A percentile compares a stretch with the other conserved stretches of the same genome.
Evolutionary conservation across 2,329 filamentous ascomycete genomes (phyloP).

Genomic region (Fusarium sp.): DNA sequence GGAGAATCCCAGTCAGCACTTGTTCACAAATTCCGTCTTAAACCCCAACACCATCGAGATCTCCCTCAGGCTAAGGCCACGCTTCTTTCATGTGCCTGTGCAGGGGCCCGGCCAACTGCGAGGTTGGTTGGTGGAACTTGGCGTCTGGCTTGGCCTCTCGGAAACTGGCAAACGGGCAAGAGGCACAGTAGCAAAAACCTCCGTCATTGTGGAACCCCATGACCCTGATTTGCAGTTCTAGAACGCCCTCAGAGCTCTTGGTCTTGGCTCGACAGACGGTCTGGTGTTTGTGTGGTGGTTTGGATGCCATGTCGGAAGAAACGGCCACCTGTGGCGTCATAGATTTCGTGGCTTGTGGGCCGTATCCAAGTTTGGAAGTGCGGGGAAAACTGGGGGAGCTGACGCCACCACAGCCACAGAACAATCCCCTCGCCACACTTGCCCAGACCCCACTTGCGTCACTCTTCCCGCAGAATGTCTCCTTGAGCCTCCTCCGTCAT

Average conservation of each 20-base stretch:
- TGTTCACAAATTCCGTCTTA: conserved; percentile 17
- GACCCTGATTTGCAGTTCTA: conserved; percentile 36
- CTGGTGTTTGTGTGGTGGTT: conserved; percentile 13
- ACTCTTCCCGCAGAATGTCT: conserved; percentile 19
- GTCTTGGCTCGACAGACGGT: conserved; percentile 2
- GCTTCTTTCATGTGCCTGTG: background rate
- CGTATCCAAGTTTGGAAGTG: conserved; percentile 30
- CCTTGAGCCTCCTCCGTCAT: conserved; percentile 38
- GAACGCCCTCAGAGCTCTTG: conserved; percentile 19
- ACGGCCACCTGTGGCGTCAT: conserved; percentile 34
- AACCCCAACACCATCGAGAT: conserved; percentile 36
- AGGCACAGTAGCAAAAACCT: conserved; percentile 2
- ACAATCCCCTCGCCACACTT: conserved; percentile 30
- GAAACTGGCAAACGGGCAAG: conserved; percentile 17
- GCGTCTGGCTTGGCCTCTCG: background rate
- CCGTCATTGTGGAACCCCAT: conserved; percentile 36
- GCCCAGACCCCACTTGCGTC: conserved; percentile 16
- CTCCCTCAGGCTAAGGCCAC: conserved; percentile 5
- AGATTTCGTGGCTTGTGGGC: conserved; percentile 23
- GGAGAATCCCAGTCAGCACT: conserved; percentile 5
- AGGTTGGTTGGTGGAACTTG: conserved; percentile 1
- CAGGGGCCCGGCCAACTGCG: conserved; percentile 16
- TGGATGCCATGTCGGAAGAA: conserved; percentile 4
- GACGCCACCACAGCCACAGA: conserved; percentile 45
- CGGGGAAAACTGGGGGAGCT: conserved; percentile 36